Evolutionary conservation across 164 flowering plant genomes (phyloP).

Genomic region (Hamamelis virginiana): DNA sequence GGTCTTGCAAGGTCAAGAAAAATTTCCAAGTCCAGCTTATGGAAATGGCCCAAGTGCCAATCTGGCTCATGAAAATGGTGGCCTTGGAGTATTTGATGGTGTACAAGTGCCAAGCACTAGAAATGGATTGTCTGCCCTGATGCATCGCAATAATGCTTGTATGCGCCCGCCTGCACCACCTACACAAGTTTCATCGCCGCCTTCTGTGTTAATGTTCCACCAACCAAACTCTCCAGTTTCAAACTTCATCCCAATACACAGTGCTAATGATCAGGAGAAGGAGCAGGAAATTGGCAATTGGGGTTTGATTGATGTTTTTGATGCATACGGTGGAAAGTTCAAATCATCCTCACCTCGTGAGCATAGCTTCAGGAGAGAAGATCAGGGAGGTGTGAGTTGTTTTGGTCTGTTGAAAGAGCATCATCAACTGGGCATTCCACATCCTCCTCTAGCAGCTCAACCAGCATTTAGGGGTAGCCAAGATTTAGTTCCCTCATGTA

Average conservation of each 20-base stretch:
- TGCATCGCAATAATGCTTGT: slow-evolving; percentile 29
- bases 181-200: slow-evolving; percentile 60
- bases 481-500: slow-evolving; percentile 30
- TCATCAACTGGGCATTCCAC: slow-evolving; percentile 18
- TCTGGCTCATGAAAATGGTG: slow-evolving; percentile 28
- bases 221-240: slow-evolving; percentile 37
- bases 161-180: slow-evolving; percentile 26
- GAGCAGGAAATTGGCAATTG: slow-evolving; percentile 12
- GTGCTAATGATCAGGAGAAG: slow-evolving; percentile 19
- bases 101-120: slow-evolving; percentile 37
- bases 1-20: slow-evolving; percentile 99
- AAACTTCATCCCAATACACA: slow-evolving; percentile 13
- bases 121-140: slow-evolving; percentile 38
- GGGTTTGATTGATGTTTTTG: slow-evolving; percentile 17
- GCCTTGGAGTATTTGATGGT: slow-evolving; percentile 36
- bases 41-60: slow-evolving; percentile 26
- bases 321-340: slow-evolving; percentile 18
- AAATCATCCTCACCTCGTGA: slow-evolving; percentile 15
- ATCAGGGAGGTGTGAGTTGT: slow-evolving; percentile 16
- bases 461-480: slow-evolving; percentile 23
- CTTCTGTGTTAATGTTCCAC: slow-evolving; percentile 74
- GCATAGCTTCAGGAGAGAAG: slow-evolving; percentile 6
- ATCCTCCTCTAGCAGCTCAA: slow-evolving; percentile 19
- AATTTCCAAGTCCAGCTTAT: slow-evolving; percentile 34
- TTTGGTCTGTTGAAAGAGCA: slow-evolving; percentile 24